phyloP scores from a whole-genome alignment of 2,329 filamentous ascomycete species.

The Lachnellula arida region DNA sequence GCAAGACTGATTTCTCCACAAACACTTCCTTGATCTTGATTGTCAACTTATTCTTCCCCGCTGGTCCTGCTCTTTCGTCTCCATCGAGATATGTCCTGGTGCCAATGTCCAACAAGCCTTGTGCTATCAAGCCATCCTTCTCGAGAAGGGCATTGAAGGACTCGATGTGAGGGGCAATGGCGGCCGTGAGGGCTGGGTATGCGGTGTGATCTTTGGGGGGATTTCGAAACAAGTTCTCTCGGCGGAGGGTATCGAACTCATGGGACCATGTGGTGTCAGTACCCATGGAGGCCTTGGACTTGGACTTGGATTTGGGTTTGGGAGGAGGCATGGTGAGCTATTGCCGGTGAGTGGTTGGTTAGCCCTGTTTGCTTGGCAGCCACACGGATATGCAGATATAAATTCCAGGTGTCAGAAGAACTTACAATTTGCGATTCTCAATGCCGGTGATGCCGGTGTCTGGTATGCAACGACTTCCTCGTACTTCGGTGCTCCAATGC shows the following conservation, averaged over 20 bases:
- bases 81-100: slow-evolving; percentile 84
- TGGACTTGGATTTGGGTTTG: slow-evolving; percentile 7
- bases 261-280: slow-evolving; percentile 75
- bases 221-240: slow-evolving; percentile 83
- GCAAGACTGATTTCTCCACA: slow-evolving; percentile 76
- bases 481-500: neutral
- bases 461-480: neutral
- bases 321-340: slow-evolving; percentile 22
- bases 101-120: slow-evolving; percentile 83
- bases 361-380: neutral
- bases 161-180: slow-evolving; percentile 89
- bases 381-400: neutral
- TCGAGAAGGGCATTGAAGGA: slow-evolving; percentile 92
- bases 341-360: neutral
- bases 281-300: slow-evolving; percentile 1
- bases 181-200: slow-evolving; percentile 78
- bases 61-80: slow-evolving; percentile 55
- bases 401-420: neutral
- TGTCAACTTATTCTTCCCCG: slow-evolving; percentile 67
- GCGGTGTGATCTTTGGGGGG: slow-evolving; percentile 83
- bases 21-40: slow-evolving; percentile 77
- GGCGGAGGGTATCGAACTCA: slow-evolving; percentile 78
- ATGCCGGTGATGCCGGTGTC: neutral
- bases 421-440: neutral
- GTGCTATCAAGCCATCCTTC: slow-evolving; percentile 65